A percentile compares a stretch with the other conserved stretches of the same genome.
Evolutionary conservation across 148 eudicot species (phyloP).

Genomic region (Silene conica): DNA sequence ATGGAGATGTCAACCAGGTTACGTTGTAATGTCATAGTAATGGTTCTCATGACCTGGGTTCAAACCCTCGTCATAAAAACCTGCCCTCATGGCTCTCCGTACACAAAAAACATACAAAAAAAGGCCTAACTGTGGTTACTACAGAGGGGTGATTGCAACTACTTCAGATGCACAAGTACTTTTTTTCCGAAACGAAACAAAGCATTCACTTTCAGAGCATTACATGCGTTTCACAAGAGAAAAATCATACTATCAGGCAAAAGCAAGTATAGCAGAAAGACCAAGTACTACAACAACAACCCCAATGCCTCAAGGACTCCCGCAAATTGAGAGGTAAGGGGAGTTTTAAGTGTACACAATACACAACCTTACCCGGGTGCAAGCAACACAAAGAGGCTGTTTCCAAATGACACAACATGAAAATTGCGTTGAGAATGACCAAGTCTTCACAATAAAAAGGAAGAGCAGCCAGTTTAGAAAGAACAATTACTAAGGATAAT

Average conservation of each 20-base stretch:
- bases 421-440: too few species aligned
- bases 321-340: too few species aligned
- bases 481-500: neutral
- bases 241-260: neutral
- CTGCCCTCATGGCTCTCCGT: neutral
- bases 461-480: neutral
- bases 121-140: neutral
- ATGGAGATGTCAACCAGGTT: neutral
- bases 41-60: neutral
- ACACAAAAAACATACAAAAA: neutral
- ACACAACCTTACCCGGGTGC: too few species aligned
- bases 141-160: neutral
- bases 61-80: neutral
- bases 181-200: neutral
- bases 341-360: too few species aligned
- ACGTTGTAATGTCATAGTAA: neutral
- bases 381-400: too few species aligned
- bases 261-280: neutral
- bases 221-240: neutral
- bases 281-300: too few species aligned
- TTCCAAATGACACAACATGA: too few species aligned
- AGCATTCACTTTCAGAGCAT: neutral
- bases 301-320: too few species aligned
- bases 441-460: too few species aligned
- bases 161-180: neutral